Conservation (phyloP, 495 filamentous ascomycete species). For the Aspergillus heteromorphus region DNA sequence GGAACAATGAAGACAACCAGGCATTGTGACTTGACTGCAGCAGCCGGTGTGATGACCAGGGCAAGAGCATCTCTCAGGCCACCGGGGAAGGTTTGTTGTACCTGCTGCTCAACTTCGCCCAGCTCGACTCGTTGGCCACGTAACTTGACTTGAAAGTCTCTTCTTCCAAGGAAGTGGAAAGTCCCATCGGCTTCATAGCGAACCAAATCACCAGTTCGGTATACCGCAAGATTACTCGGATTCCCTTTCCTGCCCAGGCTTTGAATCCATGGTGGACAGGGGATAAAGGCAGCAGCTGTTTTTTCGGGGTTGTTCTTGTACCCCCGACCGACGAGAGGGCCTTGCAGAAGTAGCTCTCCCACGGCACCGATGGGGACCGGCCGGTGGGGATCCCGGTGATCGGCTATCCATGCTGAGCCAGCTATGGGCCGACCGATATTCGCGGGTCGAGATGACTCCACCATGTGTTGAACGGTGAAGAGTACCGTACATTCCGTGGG, state of each 20-base stretch:
- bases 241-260: neutral
- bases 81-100: neutral
- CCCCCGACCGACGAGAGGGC: slow-evolving; percentile 44
- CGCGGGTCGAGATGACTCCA: neutral
- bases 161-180: slow-evolving; percentile 44
- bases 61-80: slow-evolving; percentile 18
- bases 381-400: slow-evolving; percentile 42
- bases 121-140: slow-evolving; percentile 51
- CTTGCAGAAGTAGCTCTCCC: slow-evolving; percentile 59
- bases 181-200: slow-evolving; percentile 38
- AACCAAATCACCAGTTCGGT: slow-evolving; percentile 46
- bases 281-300: slow-evolving; percentile 43
- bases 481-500: slow-evolving; percentile 10
- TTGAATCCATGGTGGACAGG: slow-evolving; percentile 12
- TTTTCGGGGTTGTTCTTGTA: slow-evolving; percentile 43
- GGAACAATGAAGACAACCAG: neutral
- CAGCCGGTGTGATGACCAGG: neutral
- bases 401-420: slow-evolving; percentile 46
- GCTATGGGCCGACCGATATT: slow-evolving; percentile 21
- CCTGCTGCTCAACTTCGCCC: slow-evolving; percentile 36
- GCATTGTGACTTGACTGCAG: neutral
- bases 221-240: slow-evolving; percentile 19
- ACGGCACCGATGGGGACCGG: slow-evolving; percentile 51
- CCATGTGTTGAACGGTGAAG: neutral
- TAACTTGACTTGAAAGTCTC: slow-evolving; percentile 52